Conservation (phyloP, 169 alveolate genomes). For the Condylostoma magnum region DNA sequence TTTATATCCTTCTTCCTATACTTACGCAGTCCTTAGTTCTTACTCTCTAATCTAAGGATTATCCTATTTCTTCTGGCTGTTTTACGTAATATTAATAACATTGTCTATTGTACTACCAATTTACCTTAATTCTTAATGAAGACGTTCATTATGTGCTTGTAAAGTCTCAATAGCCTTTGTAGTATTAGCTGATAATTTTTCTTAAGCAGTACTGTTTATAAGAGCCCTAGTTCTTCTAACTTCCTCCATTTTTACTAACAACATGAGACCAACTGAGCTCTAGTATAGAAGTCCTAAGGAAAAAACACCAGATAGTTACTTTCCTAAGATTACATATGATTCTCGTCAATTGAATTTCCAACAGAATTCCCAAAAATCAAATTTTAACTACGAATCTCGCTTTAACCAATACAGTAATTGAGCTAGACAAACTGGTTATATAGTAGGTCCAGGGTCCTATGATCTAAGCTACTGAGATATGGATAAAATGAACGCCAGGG, state of each 20-base stretch:
- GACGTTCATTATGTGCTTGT: too few relatives aligned
- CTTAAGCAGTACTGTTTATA: too few relatives aligned
- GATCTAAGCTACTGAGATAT: neutral
- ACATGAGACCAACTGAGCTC: slow-evolving; percentile 30
- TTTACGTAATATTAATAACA: too few relatives aligned
- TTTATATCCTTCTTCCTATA: too few relatives aligned
- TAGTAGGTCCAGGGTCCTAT: slow-evolving; percentile 33
- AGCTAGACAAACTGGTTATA: slow-evolving; percentile 11
- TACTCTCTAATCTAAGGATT: too few relatives aligned
- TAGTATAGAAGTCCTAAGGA: slow-evolving; percentile 25
- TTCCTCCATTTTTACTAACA: neutral
- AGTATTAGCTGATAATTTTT: too few relatives aligned
- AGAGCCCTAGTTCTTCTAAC: neutral
- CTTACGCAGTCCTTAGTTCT: too few relatives aligned
- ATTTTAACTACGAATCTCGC: neutral
- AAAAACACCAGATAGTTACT: slow-evolving; percentile 24
- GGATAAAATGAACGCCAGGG: neutral
- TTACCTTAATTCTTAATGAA: too few relatives aligned
- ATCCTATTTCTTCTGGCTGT: too few relatives aligned
- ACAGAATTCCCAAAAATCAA: neutral
- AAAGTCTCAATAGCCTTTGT: too few relatives aligned
- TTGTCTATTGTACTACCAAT: too few relatives aligned
- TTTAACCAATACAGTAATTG: neutral
- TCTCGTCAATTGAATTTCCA: neutral
- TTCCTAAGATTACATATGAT: neutral